Evolutionary conservation across 495 filamentous ascomycete species (phyloP).

Genomic region (Cryomyces minteri): DNA sequence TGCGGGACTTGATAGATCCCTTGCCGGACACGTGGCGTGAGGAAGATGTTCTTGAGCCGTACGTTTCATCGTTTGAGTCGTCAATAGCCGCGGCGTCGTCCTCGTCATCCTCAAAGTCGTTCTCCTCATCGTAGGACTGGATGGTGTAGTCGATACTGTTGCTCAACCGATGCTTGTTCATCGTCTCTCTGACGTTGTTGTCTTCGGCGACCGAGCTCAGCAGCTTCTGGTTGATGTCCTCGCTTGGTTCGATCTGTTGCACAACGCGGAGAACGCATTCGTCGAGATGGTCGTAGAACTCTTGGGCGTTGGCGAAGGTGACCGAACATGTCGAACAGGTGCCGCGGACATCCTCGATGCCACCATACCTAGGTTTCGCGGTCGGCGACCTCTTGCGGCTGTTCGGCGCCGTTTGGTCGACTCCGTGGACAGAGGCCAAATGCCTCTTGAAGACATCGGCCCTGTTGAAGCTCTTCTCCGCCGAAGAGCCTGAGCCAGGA

Average conservation of each 20-base stretch:
- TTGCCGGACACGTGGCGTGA: constrained; percentile 26
- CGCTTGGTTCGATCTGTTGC: constrained; percentile 89
- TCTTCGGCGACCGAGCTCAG: constrained; percentile 72
- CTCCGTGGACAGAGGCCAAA: constrained; percentile 79
- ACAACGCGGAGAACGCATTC: constrained; percentile 97
- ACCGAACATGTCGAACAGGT: constrained; percentile 91
- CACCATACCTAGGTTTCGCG: background rate
- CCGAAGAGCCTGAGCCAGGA: constrained; percentile 74
- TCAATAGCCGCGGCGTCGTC: constrained; percentile 44
- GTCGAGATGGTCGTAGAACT: constrained; percentile 98
- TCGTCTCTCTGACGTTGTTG: constrained; percentile 61
- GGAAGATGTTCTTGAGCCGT: constrained; percentile 23
- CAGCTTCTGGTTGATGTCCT: constrained; percentile 81
- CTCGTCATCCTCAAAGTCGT: constrained; percentile 37
- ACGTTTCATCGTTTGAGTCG: constrained; percentile 39
- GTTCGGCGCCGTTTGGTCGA: constrained; percentile 92
- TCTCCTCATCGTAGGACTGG: constrained; percentile 31
- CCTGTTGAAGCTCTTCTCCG: constrained; percentile 96
- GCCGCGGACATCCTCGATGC: constrained; percentile 46
- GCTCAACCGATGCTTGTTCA: constrained; percentile 60
- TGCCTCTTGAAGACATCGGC: constrained; percentile 99
- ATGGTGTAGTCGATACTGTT: constrained; percentile 32
- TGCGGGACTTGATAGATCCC: constrained; percentile 24
- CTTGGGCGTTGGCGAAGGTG: constrained; percentile 86
- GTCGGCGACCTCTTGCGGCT: constrained; percentile 68